Evolutionary conservation across 805 yeast species (phyloP).

Genomic region (Candida nemodendra): DNA sequence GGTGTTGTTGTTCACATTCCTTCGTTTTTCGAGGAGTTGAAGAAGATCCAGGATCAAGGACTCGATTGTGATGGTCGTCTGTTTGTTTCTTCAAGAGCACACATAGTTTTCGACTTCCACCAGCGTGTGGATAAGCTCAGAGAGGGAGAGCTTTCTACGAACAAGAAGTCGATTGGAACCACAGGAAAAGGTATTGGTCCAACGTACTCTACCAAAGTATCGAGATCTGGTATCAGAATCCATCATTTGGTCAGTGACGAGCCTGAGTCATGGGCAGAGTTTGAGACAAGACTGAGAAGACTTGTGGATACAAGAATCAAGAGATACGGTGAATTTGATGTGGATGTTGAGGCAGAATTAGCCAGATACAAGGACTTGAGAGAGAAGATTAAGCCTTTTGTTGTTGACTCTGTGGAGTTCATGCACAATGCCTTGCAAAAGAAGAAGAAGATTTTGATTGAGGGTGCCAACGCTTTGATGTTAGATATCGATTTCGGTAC

Average conservation of each 20-base stretch:
- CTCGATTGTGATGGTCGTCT: conserved; percentile 71
- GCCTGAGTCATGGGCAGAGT: conserved; percentile 91
- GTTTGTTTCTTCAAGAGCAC: conserved; percentile 91
- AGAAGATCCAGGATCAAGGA: conserved; percentile 79
- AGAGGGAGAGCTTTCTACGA: conserved; percentile 81
- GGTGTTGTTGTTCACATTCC: conserved; percentile 97
- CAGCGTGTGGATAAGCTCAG: conserved; percentile 94
- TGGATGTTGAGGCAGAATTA: conserved; percentile 79
- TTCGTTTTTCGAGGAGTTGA: conserved; percentile 84
- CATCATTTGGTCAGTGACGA: conserved; percentile 91
- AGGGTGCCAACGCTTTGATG: conserved; percentile 98
- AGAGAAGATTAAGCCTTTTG: conserved; percentile 80
- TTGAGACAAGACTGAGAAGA: conserved; percentile 72
- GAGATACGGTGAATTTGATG: conserved; percentile 92
- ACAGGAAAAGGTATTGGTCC: conserved; percentile 99
- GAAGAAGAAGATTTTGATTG: conserved; percentile 86
- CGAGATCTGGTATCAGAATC: conserved; percentile 94
- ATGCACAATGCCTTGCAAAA: conserved; percentile 73
- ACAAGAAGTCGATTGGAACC: conserved; percentile 90
- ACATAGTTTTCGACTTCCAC: conserved; percentile 95
- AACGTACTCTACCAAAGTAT: conserved; percentile 93
- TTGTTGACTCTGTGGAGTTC: conserved; percentile 86
- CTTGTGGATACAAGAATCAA: conserved; percentile 76
- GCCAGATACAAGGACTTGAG: conserved; percentile 72
- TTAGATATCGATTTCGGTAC: conserved; percentile 97